phyloP scores from a whole-genome alignment of 2,329 filamentous ascomycete species.

The Claviceps cyperi region DNA sequence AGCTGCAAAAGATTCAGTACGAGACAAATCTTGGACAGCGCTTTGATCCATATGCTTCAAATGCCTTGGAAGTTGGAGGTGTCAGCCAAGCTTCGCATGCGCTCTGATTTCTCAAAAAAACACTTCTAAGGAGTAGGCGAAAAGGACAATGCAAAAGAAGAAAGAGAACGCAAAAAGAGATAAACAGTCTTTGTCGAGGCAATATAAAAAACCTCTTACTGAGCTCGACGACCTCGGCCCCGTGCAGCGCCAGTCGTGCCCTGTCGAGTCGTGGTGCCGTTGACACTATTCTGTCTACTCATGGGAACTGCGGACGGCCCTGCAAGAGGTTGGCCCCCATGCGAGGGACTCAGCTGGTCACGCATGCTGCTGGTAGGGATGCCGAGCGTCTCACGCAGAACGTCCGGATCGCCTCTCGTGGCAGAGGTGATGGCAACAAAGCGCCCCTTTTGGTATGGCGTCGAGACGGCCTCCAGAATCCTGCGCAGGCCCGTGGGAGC shows the following conservation, averaged over 20 bases:
- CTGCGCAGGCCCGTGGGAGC: slow-evolving; percentile 37
- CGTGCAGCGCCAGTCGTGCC: slow-evolving; percentile 35
- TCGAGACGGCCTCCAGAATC: slow-evolving; percentile 39
- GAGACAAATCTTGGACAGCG: slow-evolving; percentile 77
- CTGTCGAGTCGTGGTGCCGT: slow-evolving; percentile 43
- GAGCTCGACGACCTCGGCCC: slow-evolving; percentile 27
- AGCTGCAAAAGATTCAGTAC: slow-evolving; percentile 77
- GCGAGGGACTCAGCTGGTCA: slow-evolving; percentile 23
- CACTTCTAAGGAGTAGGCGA: too few species aligned
- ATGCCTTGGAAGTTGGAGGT: slow-evolving; percentile 48
- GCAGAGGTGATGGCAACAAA: slow-evolving; percentile 34
- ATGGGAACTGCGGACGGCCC: slow-evolving; percentile 27
- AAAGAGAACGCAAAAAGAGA: background rate
- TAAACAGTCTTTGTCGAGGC: background rate
- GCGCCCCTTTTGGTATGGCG: slow-evolving; percentile 30
- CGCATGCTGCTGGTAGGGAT: slow-evolving; percentile 29
- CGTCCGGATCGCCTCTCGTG: slow-evolving; percentile 33
- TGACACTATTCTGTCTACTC: slow-evolving; percentile 41
- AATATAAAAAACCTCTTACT: background rate
- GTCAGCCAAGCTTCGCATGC: slow-evolving; percentile 43
- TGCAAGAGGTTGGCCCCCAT: slow-evolving; percentile 4
- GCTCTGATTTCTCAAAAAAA: too few species aligned
- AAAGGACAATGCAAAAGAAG: background rate
- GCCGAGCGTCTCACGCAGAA: slow-evolving; percentile 34
- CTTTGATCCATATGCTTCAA: slow-evolving; percentile 64